Evolutionary conservation across 2,329 filamentous ascomycete species (phyloP).

Genomic region (Lachnellula suecica): DNA sequence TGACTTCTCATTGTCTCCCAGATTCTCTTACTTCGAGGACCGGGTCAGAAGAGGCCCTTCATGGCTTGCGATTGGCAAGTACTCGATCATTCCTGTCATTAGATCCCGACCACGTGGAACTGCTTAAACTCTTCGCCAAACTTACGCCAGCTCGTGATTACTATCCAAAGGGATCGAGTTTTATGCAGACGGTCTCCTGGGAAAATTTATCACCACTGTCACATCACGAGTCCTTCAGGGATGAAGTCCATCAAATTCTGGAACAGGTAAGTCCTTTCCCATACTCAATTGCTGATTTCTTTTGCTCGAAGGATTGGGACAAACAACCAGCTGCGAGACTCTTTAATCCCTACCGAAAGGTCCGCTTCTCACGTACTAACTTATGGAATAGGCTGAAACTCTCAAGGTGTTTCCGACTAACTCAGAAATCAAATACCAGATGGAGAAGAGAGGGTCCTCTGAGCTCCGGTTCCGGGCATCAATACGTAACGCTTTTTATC

Average conservation of each 20-base stretch:
- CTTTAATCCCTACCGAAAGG: no score
- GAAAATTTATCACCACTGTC: slow-evolving; percentile 37
- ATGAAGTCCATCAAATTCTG: slow-evolving; percentile 37
- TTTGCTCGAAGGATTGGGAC: no score
- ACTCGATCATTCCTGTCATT: slow-evolving; percentile 47
- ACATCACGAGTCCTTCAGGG: slow-evolving; percentile 45
- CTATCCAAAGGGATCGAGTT: slow-evolving; percentile 41
- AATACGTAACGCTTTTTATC: slow-evolving; percentile 35
- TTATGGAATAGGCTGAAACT: slow-evolving; percentile 36
- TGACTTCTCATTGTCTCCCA: slow-evolving; percentile 50
- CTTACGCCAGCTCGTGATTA: slow-evolving; percentile 44
- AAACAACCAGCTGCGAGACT: no score
- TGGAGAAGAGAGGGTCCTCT: not conserved
- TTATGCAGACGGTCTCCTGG: slow-evolving; percentile 52
- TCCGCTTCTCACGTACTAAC: no score
- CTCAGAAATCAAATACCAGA: not conserved
- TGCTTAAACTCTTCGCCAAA: slow-evolving; percentile 38
- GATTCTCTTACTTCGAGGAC: slow-evolving; percentile 36
- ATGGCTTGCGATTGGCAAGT: slow-evolving; percentile 47
- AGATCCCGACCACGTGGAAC: slow-evolving; percentile 31
- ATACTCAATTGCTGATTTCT: no score
- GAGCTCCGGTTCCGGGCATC: slow-evolving; percentile 28
- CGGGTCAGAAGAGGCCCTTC: slow-evolving; percentile 54
- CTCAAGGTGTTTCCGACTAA: slow-evolving; percentile 2
- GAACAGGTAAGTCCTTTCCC: no score